These are phyloP conservation scores for Naumovozyma dairenensis DNA, from an alignment of 805 yeast species.

Conservation along the genomic window DNA sequence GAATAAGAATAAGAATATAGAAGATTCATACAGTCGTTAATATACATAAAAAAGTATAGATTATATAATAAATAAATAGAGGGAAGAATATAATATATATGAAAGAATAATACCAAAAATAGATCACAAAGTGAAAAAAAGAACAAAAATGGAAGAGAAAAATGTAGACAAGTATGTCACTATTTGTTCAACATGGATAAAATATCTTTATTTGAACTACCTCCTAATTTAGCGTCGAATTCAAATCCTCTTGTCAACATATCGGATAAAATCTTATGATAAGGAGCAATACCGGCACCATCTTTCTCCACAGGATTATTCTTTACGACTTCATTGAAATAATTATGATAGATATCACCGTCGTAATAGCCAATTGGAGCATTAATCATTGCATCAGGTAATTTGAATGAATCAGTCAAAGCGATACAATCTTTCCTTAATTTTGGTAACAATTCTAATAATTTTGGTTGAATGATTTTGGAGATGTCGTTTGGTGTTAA, in stretches of 20 bases:
- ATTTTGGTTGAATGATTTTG: slow-evolving; percentile 32
- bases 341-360: slow-evolving; percentile 77
- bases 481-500: slow-evolving; percentile 42
- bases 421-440: slow-evolving; percentile 65
- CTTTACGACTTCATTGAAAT: slow-evolving; percentile 49
- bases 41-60: no score
- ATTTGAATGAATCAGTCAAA: slow-evolving; percentile 74
- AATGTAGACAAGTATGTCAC: neutral
- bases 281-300: slow-evolving; percentile 43
- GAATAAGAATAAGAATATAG: no score
- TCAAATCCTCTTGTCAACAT: slow-evolving; percentile 32
- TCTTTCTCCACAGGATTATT: slow-evolving; percentile 43
- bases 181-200: slow-evolving; percentile 26
- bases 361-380: slow-evolving; percentile 73
- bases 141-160: no score
- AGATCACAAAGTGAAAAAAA: no score
- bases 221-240: slow-evolving; percentile 30
- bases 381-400: slow-evolving; percentile 71
- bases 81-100: no score
- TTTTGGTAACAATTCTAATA: slow-evolving; percentile 37
- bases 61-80: no score
- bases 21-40: no score
- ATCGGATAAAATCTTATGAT: slow-evolving; percentile 29
- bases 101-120: no score
- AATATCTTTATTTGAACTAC: slow-evolving; percentile 24